These are phyloP conservation scores for Hirschioporus abietinus DNA, from an alignment of 768 basidiomycete genomes.

Conservation along the genomic window DNA sequence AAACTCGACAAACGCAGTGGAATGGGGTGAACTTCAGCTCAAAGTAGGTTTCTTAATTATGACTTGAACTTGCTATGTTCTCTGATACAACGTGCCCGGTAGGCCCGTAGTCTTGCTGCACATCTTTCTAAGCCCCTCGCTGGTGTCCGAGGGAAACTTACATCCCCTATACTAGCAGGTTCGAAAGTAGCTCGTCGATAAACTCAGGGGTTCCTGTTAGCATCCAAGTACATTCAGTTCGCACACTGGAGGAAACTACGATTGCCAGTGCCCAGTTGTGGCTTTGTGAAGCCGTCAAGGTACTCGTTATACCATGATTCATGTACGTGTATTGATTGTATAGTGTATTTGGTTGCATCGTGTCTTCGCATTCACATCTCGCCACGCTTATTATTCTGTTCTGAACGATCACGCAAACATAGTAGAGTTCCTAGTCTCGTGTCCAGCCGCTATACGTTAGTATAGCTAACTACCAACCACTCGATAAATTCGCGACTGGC, in stretches of 20 bases:
- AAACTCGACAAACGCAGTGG: slow-evolving; percentile 51
- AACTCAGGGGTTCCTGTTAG: background rate
- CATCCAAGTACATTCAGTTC: background rate
- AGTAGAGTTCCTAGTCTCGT: background rate
- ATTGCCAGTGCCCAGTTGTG: too few relatives aligned
- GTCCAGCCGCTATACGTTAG: too few relatives aligned
- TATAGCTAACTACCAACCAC: too few relatives aligned
- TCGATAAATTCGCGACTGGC: too few relatives aligned
- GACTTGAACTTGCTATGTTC: background rate
- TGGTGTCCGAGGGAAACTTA: background rate
- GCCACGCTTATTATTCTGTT: background rate
- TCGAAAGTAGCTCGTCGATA: background rate
- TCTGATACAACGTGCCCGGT: background rate
- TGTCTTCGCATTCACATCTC: background rate
- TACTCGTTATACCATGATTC: too few relatives aligned
- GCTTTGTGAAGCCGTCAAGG: too few relatives aligned
- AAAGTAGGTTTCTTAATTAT: slow-evolving; percentile 42
- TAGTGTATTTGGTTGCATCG: background rate
- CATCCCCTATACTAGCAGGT: background rate
- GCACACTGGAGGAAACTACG: too few relatives aligned
- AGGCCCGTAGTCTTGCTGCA: background rate
- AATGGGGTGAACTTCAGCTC: slow-evolving; percentile 60
- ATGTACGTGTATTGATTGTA: too few relatives aligned
- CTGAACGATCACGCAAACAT: background rate
- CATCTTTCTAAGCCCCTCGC: background rate